Conservation (phyloP, 1,284 basidiomycete species). For the Athelia sp. region DNA sequence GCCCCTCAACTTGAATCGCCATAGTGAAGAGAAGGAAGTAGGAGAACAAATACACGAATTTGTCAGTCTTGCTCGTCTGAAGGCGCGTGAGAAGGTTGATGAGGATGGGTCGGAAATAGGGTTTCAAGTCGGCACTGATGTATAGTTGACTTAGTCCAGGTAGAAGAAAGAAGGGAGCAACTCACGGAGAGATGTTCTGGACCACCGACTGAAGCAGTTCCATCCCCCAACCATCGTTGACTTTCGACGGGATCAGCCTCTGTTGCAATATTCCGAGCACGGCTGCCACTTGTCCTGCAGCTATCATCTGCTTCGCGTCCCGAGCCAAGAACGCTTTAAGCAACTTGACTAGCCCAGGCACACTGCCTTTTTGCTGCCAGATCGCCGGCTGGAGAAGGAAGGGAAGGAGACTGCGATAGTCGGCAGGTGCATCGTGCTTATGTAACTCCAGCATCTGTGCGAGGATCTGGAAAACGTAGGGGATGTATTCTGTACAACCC, state of each 20-base stretch:
- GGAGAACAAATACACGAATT: conserved; percentile 82
- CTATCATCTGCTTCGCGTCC: conserved; percentile 69
- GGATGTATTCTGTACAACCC: conserved; percentile 79
- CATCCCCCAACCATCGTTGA: conserved; percentile 90
- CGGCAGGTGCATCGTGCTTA: conserved; percentile 57
- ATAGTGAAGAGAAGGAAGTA: conserved; percentile 75
- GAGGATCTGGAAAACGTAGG: conserved; percentile 96
- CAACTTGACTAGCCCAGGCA: conserved; percentile 89
- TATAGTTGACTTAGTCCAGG: background rate
- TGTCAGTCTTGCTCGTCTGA: conserved; percentile 88
- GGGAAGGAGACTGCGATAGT: conserved; percentile 78
- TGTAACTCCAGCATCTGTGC: conserved; percentile 95
- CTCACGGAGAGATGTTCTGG: conserved; percentile 69
- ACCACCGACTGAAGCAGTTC: conserved; percentile 84
- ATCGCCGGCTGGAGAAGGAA: conserved; percentile 83
- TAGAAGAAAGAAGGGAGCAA: conserved; percentile 12
- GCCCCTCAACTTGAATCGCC: conserved; percentile 70
- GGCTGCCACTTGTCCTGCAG: conserved; percentile 68
- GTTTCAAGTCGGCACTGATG: conserved; percentile 58
- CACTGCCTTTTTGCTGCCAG: conserved; percentile 96
- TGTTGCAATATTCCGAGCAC: conserved; percentile 92
- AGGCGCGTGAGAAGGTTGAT: conserved; percentile 82
- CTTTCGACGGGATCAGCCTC: conserved; percentile 79
- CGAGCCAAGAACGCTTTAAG: conserved; percentile 81
- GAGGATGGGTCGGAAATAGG: conserved; percentile 76